phyloP scores from a whole-genome alignment of 2,329 filamentous ascomycete species.

The Epichloe sp. region DNA sequence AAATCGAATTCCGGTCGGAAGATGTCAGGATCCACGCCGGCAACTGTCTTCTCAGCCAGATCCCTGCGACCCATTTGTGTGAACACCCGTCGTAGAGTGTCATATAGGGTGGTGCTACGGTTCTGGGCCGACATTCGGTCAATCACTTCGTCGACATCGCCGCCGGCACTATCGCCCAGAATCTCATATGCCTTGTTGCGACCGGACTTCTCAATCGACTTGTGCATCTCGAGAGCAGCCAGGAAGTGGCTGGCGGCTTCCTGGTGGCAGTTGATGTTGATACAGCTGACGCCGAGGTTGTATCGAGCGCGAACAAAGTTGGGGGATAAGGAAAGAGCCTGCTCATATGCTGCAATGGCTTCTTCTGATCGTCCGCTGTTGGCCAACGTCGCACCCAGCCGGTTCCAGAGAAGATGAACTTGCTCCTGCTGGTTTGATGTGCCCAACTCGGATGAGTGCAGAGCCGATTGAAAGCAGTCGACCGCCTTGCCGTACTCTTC shows the following conservation, averaged over 20 bases:
- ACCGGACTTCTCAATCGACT: slow-evolving; percentile 76
- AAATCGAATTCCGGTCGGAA: slow-evolving; percentile 91
- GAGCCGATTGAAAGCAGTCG: slow-evolving; percentile 89
- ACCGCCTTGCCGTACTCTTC: slow-evolving; percentile 98
- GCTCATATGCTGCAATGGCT: slow-evolving; percentile 91
- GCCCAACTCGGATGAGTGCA: slow-evolving; percentile 74
- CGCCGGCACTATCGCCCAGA: slow-evolving; percentile 40
- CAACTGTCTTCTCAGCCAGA: slow-evolving; percentile 73
- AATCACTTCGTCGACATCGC: slow-evolving; percentile 52
- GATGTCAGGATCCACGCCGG: slow-evolving; percentile 78
- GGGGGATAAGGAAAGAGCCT: slow-evolving; percentile 75
- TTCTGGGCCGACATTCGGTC: slow-evolving; percentile 90
- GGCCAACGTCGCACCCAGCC: slow-evolving; percentile 86
- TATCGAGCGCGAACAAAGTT: slow-evolving; percentile 97
- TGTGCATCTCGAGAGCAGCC: slow-evolving; percentile 89
- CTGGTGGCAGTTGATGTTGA: slow-evolving; percentile 91
- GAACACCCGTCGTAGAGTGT: slow-evolving; percentile 89
- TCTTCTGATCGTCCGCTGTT: slow-evolving; percentile 91
- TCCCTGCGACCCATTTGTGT: slow-evolving; percentile 88
- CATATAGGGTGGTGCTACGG: slow-evolving; percentile 90
- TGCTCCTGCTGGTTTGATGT: slow-evolving; percentile 74
- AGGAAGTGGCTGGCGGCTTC: slow-evolving; percentile 89
- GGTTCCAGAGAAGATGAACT: slow-evolving; percentile 92
- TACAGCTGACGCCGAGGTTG: slow-evolving; percentile 91
- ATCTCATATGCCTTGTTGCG: slow-evolving; percentile 75